Evolutionary conservation across 768 basidiomycete species (phyloP).

Genomic region (Russula virescens): DNA sequence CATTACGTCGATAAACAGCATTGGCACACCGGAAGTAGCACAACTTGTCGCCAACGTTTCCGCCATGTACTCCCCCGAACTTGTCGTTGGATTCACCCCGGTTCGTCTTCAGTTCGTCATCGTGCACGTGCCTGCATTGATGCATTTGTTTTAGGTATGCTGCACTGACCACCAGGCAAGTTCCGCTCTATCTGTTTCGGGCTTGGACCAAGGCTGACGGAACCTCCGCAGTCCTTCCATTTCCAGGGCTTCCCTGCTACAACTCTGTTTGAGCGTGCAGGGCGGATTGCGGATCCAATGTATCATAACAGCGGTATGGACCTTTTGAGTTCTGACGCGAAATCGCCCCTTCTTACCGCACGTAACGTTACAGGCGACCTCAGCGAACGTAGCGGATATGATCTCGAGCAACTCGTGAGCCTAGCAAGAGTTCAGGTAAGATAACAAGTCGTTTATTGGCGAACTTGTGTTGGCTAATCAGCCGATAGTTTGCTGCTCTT

Average conservation of each 20-base stretch:
- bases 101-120: constrained; percentile 33
- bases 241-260: constrained; percentile 81
- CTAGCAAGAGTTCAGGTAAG: constrained; percentile 85
- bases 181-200: not conserved
- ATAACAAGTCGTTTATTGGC: not conserved
- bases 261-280: constrained; percentile 83
- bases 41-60: constrained; percentile 73
- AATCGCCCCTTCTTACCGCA: not conserved
- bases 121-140: not conserved
- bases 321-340: not conserved
- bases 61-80: constrained; percentile 73
- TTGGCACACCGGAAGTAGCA: constrained; percentile 71
- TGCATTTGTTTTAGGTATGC: constrained; percentile 47
- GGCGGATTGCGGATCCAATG: constrained; percentile 82
- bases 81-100: constrained; percentile 60
- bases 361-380: constrained; percentile 53
- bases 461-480: not conserved
- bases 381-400: constrained; percentile 73
- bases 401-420: constrained; percentile 71
- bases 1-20: constrained; percentile 38
- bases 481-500: constrained; percentile 32
- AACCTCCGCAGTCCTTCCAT: constrained; percentile 59
- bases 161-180: constrained; percentile 87
- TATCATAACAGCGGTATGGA: constrained; percentile 74
- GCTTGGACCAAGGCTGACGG: not conserved